Base-by-base conservation (phyloP, 1,284 basidiomycete genomes). In the Agroathelia rolfsii region DNA sequence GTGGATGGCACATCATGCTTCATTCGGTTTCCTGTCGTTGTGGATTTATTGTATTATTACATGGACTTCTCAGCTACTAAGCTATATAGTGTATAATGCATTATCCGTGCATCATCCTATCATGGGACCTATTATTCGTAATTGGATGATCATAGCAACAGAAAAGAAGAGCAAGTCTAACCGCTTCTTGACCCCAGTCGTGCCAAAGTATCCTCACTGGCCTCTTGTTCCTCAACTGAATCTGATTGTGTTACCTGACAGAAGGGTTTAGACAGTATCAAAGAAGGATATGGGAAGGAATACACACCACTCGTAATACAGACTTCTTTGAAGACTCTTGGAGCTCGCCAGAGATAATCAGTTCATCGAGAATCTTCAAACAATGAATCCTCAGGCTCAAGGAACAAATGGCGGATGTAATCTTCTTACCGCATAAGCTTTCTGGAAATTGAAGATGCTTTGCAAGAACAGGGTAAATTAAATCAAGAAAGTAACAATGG, bases 241-340 rank as follows among this genome's bases (percentile, higher is more conserved):
- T 86, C 82, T 6, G 83, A 76, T 50, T 85, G 82, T 15, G 82
- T 85, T 29, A 86, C 83, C 82, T 86, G 46, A 41, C 55, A 56
- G 37, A 61, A 52, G n/a, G n/a, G n/a, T 24, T 24, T 24, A n/a
- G n/a, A 9, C n/a, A n/a, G n/a, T n/a, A n/a, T n/a, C n/a, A n/a
- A n/a, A n/a, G n/a, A n/a, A n/a, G n/a, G n/a, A n/a, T n/a, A n/a
- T n/a, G n/a, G 21, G 24, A 15, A 10, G 14, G 38, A 20, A 34
- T 6, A 61, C 80, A 47, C 42, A 87, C 85, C 35, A 86, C 83
- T 39, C 87, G 69, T 32, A 98, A 63, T 5, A 98, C 94, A 4
- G 89, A 87, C 61, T 99, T 98, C 72, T 99, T 99, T 18, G 87
- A 93, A 1, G 93, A 93, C 53, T 99, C 95, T 61, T 99, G 94